Evolutionary conservation across 1,284 basidiomycete species (phyloP), one percentile per base, ranked within the genome.

Genomic region (Inonotus obliquus): DNA sequence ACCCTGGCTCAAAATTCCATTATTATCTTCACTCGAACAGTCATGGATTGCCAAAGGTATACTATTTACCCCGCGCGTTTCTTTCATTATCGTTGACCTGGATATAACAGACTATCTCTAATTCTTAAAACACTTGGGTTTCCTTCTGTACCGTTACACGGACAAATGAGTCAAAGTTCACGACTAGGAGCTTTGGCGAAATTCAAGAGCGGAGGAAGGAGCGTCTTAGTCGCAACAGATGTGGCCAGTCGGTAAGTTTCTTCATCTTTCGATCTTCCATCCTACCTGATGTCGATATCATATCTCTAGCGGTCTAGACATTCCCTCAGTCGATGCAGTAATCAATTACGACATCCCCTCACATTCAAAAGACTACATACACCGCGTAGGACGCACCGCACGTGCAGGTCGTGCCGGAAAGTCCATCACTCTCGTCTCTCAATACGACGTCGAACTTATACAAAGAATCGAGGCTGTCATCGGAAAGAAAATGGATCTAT

Each of bases 341-440:
- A 93, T 99, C 76, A 99, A 99, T 76, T 99, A 94, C 73, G 96
- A 99, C 74, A 92, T 98, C 65, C 97, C 97, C 0, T 94, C 94
- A 5, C 94, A 99, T 74, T 98, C 96, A 29, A 99, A 99, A 78
- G 97, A 99, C 75, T 99, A 99, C 74, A 98, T 99, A 61, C 97
- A 99, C 73, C 87, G 97, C 61, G 97, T 99, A 19, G 97, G 97
- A 38, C 87, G 97, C 65, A 99, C 97, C 35, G 97, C 97, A 2
- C 89, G 97, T 72, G 97, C 97, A 0, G 97, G 97, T 14, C 85
- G 97, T 47, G 87, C 93, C 1, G 97, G 97, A 47, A 98, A 98
- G 76, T 90, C 93, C 0, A 92, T 99, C 67, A 98, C 97, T 11
- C 81, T 99, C 23, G 95, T 98, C 11, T 96, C 96, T 1, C 97